Base-by-base conservation (phyloP, 1,284 basidiomycete species). In the Papiliotrema fonsecae region DNA sequence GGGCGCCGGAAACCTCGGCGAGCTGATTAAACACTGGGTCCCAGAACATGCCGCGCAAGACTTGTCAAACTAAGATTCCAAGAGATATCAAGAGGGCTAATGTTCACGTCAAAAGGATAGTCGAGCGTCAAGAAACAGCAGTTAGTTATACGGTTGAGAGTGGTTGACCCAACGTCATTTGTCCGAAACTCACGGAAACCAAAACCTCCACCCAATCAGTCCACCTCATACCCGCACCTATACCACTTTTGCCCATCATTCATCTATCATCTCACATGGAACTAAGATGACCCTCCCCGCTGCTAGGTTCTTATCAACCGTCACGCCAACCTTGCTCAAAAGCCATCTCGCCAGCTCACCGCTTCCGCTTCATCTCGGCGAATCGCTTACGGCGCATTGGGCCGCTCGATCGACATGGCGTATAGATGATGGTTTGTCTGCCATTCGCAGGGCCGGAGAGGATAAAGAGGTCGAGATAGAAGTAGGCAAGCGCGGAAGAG, bases 331-430 rank as follows among this genome's bases (percentile, higher is more conserved):
- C 10, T 42, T 50, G 14, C 60, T 67, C 16, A 49, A 48, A 18
- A n/a, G 43, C 2, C 62, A 69, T 44, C 56, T 69, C 34, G 13
- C 45, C 4, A 19, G 36, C 5, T 25, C 10, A 4, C 50, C 58
- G 4, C 38, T 24, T 7, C 57, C 65, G 6, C 55, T 69, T 11
- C 52, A 60, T 32, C 48, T 67, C n/a, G 51, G 57, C 5, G 42
- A 50, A 16, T 21, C 25, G 6, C 53, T 67, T 10, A 50, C 54
- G 11, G 19, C 42, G 21, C 31, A 46, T 24, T 68, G 64, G 64
- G 55, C 56, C 2, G 63, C 60, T 9, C 10, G 52, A 22, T 78
- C 77, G 4, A 28, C 26, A 38, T 92, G 87, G 70, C 89, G 71
- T 61, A 81, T 88, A n/a, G 19, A 42, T 21, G 48, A 60, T 46